Conservation (phyloP, 257 asterid genomes). For the Mitragyna speciosa region DNA sequence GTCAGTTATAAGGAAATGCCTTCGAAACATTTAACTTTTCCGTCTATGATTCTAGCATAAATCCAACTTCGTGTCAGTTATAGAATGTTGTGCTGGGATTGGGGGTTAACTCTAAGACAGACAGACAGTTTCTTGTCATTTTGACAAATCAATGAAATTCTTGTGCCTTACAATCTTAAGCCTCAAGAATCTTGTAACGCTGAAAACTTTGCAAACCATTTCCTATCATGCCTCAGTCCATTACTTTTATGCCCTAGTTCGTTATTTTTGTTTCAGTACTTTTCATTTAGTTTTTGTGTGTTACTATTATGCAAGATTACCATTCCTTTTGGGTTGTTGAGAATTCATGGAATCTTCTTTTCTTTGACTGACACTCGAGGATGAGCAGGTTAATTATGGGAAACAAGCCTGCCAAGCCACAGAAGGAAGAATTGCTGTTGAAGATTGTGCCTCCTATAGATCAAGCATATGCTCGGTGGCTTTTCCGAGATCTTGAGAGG, state of each 20-base stretch:
- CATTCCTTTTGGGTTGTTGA: neutral
- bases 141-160: neutral
- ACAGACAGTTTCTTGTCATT: neutral
- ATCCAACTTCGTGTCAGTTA: neutral
- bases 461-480: constrained; percentile 64
- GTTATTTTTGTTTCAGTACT: neutral
- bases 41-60: neutral
- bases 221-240: neutral
- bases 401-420: constrained; percentile 62
- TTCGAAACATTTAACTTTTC: neutral
- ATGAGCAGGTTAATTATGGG: constrained; percentile 55
- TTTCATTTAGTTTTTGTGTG: neutral
- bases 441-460: constrained; percentile 78
- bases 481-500: constrained; percentile 72
- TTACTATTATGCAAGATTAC: neutral
- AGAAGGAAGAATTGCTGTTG: constrained; percentile 49
- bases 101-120: neutral
- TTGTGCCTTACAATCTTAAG: neutral
- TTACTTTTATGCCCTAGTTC: neutral
- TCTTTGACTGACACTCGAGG: constrained; percentile 6
- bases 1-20: neutral
- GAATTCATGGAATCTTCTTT: neutral
- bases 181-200: neutral
- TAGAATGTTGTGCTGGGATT: neutral
- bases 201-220: neutral